Conservation (phyloP, 257 asterid genomes). For the Eustoma russellianum region DNA sequence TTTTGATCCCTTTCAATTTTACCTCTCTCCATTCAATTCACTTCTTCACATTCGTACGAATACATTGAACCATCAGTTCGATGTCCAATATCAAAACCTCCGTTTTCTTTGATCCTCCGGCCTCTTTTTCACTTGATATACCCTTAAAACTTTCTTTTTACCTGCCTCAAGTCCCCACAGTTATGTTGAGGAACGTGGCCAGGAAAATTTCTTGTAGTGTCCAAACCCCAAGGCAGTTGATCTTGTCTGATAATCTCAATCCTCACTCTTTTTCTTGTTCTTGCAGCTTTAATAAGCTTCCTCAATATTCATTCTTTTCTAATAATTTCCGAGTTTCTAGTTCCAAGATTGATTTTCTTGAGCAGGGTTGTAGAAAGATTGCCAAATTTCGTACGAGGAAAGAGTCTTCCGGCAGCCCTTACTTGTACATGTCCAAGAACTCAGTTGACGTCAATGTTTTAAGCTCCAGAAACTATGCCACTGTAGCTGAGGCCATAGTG, state of each 20-base stretch:
- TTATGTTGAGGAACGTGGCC: slow-evolving; percentile 67
- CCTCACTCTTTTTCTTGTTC: slow-evolving; percentile 23
- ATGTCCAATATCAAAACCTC: slow-evolving; percentile 51
- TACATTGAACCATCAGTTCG: slow-evolving; percentile 16
- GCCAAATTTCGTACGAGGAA: slow-evolving; percentile 13
- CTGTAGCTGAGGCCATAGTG: slow-evolving; percentile 70
- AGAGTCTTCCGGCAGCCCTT: not conserved
- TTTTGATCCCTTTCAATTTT: not conserved
- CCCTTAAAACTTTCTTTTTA: slow-evolving; percentile 14
- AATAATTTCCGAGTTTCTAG: slow-evolving; percentile 21
- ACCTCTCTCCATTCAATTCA: not conserved
- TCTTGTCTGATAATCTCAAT: not conserved
- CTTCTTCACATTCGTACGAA: not conserved
- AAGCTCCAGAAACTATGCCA: slow-evolving; percentile 42
- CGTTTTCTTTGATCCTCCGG: slow-evolving; percentile 23
- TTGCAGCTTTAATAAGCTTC: slow-evolving; percentile 32
- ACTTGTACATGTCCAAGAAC: not conserved
- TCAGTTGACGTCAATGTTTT: slow-evolving; percentile 14
- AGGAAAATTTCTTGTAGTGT: slow-evolving; percentile 33
- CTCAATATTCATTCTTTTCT: slow-evolving; percentile 21
- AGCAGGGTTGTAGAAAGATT: slow-evolving; percentile 21
- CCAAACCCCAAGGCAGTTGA: slow-evolving; percentile 1
- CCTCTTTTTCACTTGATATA: slow-evolving; percentile 15
- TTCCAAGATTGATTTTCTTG: slow-evolving; percentile 20
- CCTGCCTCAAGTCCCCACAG: slow-evolving; percentile 28